phyloP scores from a whole-genome alignment of 345 rosid genomes.

The Brassica nigra region DNA sequence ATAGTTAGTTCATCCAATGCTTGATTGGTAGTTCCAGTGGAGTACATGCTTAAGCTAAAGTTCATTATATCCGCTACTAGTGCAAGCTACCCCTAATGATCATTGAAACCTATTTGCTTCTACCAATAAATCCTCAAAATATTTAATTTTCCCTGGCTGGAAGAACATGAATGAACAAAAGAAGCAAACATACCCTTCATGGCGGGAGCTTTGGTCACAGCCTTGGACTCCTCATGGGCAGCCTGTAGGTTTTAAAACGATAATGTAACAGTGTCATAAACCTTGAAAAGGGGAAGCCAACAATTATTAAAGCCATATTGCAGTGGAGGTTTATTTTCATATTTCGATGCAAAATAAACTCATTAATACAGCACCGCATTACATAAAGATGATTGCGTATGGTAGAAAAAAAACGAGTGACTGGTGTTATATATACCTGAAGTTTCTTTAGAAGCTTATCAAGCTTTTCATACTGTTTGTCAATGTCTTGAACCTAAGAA shows the following conservation, averaged over 20 bases:
- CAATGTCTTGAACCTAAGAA: conserved; percentile 86
- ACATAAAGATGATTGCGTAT: not conserved
- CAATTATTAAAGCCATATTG: not conserved
- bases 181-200: conserved; percentile 67
- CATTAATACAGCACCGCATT: not conserved
- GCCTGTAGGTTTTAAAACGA: conserved; percentile 47
- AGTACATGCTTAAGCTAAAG: conserved; percentile 1
- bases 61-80: conserved; percentile 8
- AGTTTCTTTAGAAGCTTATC: conserved; percentile 75
- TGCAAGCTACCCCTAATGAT: not conserved
- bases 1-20: not conserved
- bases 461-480: conserved; percentile 77
- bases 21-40: not conserved
- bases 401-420: not conserved
- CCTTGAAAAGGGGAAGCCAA: not conserved
- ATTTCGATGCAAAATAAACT: too few species aligned
- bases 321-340: too few species aligned
- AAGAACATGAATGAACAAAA: not conserved
- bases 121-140: not conserved
- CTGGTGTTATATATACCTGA: not conserved
- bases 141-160: not conserved
- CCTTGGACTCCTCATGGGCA: conserved; percentile 89
- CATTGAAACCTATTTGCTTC: not conserved
- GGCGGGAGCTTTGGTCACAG: conserved; percentile 90
- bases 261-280: not conserved